Evolutionary conservation across 345 rosid genomes (phyloP), one percentile per base, ranked within the genome.

Genomic region (Trapa bicornis): DNA sequence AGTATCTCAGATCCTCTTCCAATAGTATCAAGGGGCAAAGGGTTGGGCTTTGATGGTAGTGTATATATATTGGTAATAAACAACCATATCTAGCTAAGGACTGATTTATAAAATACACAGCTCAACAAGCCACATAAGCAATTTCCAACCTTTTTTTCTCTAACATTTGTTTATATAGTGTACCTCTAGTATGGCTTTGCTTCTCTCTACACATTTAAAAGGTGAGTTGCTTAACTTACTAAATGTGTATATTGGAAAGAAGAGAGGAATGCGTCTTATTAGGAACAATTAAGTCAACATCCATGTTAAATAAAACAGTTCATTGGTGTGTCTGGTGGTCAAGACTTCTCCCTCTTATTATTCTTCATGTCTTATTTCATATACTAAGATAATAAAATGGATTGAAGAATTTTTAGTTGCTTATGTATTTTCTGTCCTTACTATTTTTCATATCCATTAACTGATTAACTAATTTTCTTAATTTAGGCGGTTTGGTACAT

Each of bases 401-500:
- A 4, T 22, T 22, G 29, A 22, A 22, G 29, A 22, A 22, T 22
- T 41, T 4, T 41, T 41, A 0, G 43, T 41, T 41, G 43, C 7
- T 41, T 41, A 41, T 41, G 43, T 41, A 41, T 41, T 41, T 41
- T 41, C 7, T 41, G 7, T 3, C 7, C 4, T 41, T 41, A 0
- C 6, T 41, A 41, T 41, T 57, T 9, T 22, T 22, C 29, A 6
- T 47, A 1, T 57, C 7, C 29, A 22, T 29, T 57, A 22, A 37
- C 3, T 11, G 13, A 33, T 57, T 11, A 22, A 33, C 50, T 65
- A 33, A 17, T 62, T 47, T 41, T 13, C 29, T 22, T 67, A 6
- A 32, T 60, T 43, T 71, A 81, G 87, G 78, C 80, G 80, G 65
- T 85, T 87, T 66, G 89, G 86, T 43, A 79, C 86, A 64, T 83